phyloP scores from a whole-genome alignment of 192 early-diverging fungal genomes.

The Chytriomyces sp. region DNA sequence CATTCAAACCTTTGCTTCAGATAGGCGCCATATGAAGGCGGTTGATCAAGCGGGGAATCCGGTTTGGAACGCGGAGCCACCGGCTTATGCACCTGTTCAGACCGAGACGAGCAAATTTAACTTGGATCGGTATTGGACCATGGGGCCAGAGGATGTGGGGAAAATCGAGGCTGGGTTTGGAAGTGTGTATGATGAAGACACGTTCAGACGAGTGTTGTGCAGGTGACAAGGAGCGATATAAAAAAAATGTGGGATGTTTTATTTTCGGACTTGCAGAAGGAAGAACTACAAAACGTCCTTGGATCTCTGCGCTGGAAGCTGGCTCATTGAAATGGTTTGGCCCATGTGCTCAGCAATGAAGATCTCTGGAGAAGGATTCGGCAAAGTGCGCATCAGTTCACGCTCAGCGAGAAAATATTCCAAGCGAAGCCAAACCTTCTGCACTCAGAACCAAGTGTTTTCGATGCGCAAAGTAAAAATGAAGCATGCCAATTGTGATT shows the following conservation, averaged over 20 bases:
- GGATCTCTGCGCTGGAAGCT: not conserved
- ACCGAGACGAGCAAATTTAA: not conserved
- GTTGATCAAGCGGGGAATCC: not conserved
- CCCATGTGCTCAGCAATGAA: conserved; percentile 3
- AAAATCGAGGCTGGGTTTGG: not conserved
- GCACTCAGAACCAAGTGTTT: conserved; percentile 23
- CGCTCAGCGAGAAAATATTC: not conserved
- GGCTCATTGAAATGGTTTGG: not conserved
- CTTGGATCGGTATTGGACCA: conserved; percentile 21
- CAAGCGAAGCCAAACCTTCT: conserved; percentile 1
- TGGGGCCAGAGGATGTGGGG: conserved; percentile 7
- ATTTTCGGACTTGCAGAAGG: not conserved
- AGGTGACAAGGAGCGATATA: not conserved
- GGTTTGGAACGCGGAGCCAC: conserved; percentile 11
- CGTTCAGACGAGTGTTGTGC: not conserved
- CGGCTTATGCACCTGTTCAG: not conserved
- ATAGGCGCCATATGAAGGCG: not conserved
- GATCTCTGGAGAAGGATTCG: not conserved
- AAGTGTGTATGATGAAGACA: not conserved
- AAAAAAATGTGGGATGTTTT: not conserved
- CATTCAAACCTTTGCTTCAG: not conserved
- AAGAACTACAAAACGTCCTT: not conserved
- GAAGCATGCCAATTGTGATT: conserved; percentile 1
- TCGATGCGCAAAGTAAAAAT: conserved; percentile 15
- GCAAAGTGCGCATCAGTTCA: not conserved